phyloP scores from a whole-genome alignment of 352 stramenopile genomes.

The Globisporangium megalacanthum region DNA sequence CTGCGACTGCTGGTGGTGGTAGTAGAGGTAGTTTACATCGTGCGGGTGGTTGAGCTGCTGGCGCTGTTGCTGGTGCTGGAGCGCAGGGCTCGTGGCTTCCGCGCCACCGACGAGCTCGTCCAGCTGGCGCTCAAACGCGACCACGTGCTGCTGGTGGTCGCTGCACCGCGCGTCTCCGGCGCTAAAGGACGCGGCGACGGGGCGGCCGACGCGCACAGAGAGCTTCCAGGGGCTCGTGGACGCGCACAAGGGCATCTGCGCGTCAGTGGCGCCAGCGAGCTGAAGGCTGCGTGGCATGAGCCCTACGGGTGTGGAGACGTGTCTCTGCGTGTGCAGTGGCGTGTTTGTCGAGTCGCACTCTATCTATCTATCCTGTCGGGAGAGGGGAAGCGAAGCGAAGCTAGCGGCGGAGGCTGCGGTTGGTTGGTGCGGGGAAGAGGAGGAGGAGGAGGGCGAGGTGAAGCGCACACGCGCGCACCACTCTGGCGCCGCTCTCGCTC shows the following conservation, averaged over 20 bases:
- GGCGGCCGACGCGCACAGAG: neutral
- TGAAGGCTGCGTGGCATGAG: constrained; percentile 13
- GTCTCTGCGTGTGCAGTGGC: neutral
- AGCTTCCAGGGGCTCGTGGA: constrained; percentile 11
- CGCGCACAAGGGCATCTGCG: constrained; percentile 6
- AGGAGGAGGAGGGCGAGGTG: no score
- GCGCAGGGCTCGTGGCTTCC: constrained; percentile 1
- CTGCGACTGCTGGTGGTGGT: constrained; percentile 3
- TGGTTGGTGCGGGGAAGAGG: no score
- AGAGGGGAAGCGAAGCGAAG: no score
- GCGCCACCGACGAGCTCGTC: constrained; percentile 10
- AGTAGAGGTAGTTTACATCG: no score
- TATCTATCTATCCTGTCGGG: neutral
- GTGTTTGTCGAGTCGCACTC: neutral
- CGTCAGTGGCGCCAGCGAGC: constrained; percentile 1
- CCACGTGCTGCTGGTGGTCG: constrained; percentile 9
- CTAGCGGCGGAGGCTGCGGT: no score
- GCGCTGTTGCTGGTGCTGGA: neutral
- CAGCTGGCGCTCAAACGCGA: constrained; percentile 14
- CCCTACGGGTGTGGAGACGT: neutral
- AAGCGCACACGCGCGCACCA: no score
- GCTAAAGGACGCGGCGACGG: constrained; percentile 21
- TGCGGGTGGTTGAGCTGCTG: neutral
- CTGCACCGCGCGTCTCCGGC: constrained; percentile 11
- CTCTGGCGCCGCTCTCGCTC: neutral